Base-by-base conservation (phyloP, 1,284 basidiomycete species). In the Naganishia cerealis region DNA sequence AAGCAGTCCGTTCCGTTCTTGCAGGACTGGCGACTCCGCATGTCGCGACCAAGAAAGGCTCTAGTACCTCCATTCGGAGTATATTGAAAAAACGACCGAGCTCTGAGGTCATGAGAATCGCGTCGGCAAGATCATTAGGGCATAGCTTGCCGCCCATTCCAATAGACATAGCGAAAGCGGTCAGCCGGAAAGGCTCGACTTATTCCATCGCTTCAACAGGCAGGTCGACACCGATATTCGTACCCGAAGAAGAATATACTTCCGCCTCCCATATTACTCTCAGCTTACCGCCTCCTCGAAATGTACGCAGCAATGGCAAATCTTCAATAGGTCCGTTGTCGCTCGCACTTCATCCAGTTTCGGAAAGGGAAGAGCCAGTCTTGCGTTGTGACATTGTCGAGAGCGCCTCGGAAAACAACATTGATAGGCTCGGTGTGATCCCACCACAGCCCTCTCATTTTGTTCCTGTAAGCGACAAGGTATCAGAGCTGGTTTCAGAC, bases 71-170 rank as follows among this genome's bases (percentile, higher is more conserved):
- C 7, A 40, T 63, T 24, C 50, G 50, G 13, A 52, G 69, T 38
- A 70, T 70, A 55, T 43, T 70, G 36, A 70, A 70, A 50, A 50
- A 50, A 36, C 54, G 58, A 13, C 56, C 69, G 13, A 70, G 66
- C 26, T 39, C 57, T 7, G 62, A 57, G 39, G 55, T 40, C 21
- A 56, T 36, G 26, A 36, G 24, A 21, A 50, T 26, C 13, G 40
- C n/a, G 9, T 38, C 16, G 5, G 26, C 42, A 10, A 16, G 46
- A 38, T 16, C 21, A 33, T 42, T 38, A 26, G 59, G 65, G n/a
- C 54, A 67, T 36, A 67, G 67, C 13, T 42, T 70, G 43, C 69
- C 69, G 7, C 69, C 69, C 3, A 65, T 70, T 50, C 69, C 69
- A 21, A 55, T 33, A 15, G 56, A 70, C 21, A 50, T 70, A 15